Percentiles rank a stretch among this genome's conserved stretches.
phyloP scores from a whole-genome alignment of 495 filamentous ascomycete species.

The Penicillium atrosanguineum region DNA sequence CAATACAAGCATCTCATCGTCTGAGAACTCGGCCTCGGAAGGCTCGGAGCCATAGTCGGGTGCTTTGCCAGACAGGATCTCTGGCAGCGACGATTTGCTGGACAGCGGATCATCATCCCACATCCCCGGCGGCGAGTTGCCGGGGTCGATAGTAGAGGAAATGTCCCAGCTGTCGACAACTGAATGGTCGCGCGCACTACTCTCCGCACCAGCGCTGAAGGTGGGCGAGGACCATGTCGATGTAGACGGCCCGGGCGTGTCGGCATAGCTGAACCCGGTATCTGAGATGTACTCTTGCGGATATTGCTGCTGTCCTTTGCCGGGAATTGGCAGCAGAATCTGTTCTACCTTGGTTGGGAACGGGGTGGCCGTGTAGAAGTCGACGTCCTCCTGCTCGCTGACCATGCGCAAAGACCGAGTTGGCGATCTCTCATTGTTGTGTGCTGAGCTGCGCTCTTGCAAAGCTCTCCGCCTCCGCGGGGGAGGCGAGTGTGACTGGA shows the following conservation, averaged over 20 bases:
- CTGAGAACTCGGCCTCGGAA: constrained; percentile 32
- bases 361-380: constrained; percentile 44
- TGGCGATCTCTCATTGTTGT: constrained; percentile 45
- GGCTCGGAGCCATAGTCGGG: constrained; percentile 19
- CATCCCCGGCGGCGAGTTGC: constrained; percentile 40
- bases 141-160: constrained; percentile 41
- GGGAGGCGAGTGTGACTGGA: constrained; percentile 34
- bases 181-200: constrained; percentile 33
- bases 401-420: constrained; percentile 37
- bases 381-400: constrained; percentile 34
- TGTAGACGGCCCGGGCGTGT: constrained; percentile 14
- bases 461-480: constrained; percentile 45
- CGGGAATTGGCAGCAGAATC: constrained; percentile 46
- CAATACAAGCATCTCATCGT: constrained; percentile 39
- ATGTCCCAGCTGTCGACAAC: constrained; percentile 39
- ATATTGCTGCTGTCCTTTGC: constrained; percentile 35
- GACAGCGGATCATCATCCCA: constrained; percentile 47
- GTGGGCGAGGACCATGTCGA: constrained; percentile 30
- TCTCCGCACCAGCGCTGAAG: constrained; percentile 25
- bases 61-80: constrained; percentile 26
- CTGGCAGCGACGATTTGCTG: constrained; percentile 43
- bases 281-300: constrained; percentile 30
- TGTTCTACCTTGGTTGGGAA: constrained; percentile 55
- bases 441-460: constrained; percentile 53
- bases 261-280: constrained; percentile 29